Percentiles rank a stretch among this genome's conserved stretches.
Conservation (phyloP, 1,284 basidiomycete species). For the Retiboletus flavoniger region DNA sequence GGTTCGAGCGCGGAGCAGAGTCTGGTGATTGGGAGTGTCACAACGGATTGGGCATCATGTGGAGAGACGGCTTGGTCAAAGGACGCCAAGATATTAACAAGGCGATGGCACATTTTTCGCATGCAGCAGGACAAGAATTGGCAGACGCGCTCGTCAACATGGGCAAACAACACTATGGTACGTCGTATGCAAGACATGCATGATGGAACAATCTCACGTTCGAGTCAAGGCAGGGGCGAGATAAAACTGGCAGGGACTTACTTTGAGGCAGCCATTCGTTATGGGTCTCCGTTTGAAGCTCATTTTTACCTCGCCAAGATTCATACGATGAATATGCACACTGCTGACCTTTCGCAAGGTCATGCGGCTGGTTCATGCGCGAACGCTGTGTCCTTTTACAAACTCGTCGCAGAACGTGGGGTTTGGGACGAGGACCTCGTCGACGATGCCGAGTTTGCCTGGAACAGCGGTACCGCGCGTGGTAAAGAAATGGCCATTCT, state of each 20-base stretch:
- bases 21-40: conserved; percentile 84
- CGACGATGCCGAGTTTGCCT: conserved; percentile 77
- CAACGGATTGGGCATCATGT: conserved; percentile 90
- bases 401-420: conserved; percentile 85
- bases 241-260: conserved; percentile 60
- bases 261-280: conserved; percentile 80
- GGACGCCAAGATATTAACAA: conserved; percentile 67
- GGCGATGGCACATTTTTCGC: conserved; percentile 68
- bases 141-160: conserved; percentile 91
- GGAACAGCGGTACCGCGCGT: conserved; percentile 69
- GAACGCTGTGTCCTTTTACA: conserved; percentile 86
- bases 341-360: conserved; percentile 42
- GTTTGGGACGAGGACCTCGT: conserved; percentile 86
- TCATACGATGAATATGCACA: conserved; percentile 57
- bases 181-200: conserved; percentile 25
- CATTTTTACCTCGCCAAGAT: conserved; percentile 89
- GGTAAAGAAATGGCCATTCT: conserved; percentile 75
- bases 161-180: conserved; percentile 81
- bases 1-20: conserved; percentile 84
- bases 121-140: conserved; percentile 82
- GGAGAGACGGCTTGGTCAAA: conserved; percentile 80
- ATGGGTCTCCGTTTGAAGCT: conserved; percentile 88
- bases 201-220: conserved; percentile 13
- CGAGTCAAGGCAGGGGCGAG: conserved; percentile 58
- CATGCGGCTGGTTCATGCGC: conserved; percentile 71